phyloP scores from a whole-genome alignment of 306 rosid genomes.

The Rubus idaeus region DNA sequence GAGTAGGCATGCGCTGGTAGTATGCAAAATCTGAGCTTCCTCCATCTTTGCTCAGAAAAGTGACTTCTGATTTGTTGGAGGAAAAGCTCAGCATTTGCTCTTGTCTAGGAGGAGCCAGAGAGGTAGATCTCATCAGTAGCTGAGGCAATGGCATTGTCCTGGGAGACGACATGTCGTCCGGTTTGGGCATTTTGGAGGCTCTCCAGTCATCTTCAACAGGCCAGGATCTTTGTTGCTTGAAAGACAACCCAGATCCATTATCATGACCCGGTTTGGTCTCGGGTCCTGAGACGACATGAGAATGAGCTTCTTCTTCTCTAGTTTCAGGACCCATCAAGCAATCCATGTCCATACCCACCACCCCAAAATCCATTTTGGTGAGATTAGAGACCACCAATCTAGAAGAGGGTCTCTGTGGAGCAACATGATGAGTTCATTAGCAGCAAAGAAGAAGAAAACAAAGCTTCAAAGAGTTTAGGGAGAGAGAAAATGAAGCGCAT shows the following conservation, averaged over 20 bases:
- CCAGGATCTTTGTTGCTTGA: constrained; percentile 39
- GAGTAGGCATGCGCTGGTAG: constrained; percentile 24
- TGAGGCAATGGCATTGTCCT: constrained; percentile 41
- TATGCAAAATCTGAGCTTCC: constrained; percentile 29
- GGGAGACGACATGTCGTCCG: constrained; percentile 24
- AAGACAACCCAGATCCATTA: constrained; percentile 41
- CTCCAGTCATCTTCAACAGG: constrained; percentile 38
- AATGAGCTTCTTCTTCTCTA: constrained; percentile 13
- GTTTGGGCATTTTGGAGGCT: constrained; percentile 35
- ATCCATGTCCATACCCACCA: constrained; percentile 38
- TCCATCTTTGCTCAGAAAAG: constrained; percentile 30
- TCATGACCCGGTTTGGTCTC: constrained; percentile 25
- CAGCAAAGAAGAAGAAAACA: constrained; percentile 6
- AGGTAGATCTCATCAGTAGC: constrained; percentile 42
- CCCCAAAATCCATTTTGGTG: constrained; percentile 48
- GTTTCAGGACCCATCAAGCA: constrained; percentile 28
- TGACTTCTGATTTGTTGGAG: constrained; percentile 32
- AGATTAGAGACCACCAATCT: constrained; percentile 26
- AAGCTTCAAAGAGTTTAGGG: constrained; percentile 15
- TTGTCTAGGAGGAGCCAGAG: constrained; percentile 20
- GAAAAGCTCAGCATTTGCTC: constrained; percentile 64
- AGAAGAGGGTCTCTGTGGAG: constrained; percentile 22
- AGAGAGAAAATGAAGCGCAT: constrained; percentile 33
- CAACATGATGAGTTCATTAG: constrained; percentile 37
- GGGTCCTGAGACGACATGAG: constrained; percentile 18